Conservation (phyloP, 1,284 basidiomycete species). For the Ceratobasidium sp. region DNA sequence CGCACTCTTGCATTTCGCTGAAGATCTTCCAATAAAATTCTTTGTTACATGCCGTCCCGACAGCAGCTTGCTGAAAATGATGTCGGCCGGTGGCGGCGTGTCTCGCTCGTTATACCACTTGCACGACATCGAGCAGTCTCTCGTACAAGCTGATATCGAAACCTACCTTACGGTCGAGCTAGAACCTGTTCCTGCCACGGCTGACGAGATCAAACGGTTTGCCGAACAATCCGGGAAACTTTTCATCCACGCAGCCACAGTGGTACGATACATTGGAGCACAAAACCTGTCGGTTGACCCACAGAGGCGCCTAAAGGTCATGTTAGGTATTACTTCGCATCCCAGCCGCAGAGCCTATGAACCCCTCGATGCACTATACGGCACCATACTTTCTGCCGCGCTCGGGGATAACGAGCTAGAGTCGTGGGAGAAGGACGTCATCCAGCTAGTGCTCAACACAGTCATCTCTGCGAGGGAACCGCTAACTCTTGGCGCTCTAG, state of each 20-base stretch:
- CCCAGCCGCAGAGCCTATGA: not conserved
- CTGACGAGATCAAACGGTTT: slow-evolving; percentile 15
- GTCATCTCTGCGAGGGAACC: not conserved
- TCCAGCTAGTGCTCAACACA: not conserved
- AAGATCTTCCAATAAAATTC: not conserved
- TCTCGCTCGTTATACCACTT: not conserved
- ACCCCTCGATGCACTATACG: not conserved
- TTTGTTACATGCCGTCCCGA: not conserved
- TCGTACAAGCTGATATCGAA: slow-evolving; percentile 31
- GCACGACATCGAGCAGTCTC: slow-evolving; percentile 36
- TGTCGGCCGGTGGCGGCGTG: not conserved
- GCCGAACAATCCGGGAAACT: slow-evolving; percentile 8
- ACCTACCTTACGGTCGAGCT: slow-evolving; percentile 12
- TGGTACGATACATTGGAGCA: not conserved
- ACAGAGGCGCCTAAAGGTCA: not conserved
- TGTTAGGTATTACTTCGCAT: not conserved
- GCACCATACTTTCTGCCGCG: not conserved
- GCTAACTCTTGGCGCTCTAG: not conserved
- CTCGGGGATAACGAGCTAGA: not conserved
- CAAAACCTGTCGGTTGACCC: not conserved
- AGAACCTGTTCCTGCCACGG: not conserved
- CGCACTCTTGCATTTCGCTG: not conserved
- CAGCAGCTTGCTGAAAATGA: not conserved
- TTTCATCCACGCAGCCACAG: slow-evolving; percentile 35
- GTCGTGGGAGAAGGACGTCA: not conserved